Percentiles rank a stretch among this genome's conserved stretches.
These are phyloP conservation scores for Sicyos edulis DNA, from an alignment of 306 rosid genomes.

Conservation along the genomic window DNA sequence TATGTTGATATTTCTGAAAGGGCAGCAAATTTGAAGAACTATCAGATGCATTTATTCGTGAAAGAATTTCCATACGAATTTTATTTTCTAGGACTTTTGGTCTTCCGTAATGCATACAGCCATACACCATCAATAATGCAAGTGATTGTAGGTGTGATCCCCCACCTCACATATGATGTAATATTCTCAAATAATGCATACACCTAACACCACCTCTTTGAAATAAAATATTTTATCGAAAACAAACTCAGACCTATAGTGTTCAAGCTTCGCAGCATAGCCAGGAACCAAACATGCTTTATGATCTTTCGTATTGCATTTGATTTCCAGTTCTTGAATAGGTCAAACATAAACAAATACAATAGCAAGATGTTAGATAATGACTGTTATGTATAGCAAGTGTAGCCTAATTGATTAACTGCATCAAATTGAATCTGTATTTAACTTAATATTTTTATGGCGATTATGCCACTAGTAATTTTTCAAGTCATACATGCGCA, in stretches of 20 bases:
- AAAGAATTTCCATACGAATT: too few relatives aligned
- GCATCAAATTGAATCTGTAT: not conserved
- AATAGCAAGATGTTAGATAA: not conserved
- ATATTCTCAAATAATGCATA: not conserved
- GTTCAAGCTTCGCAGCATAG: not conserved
- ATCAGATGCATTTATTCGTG: too few relatives aligned
- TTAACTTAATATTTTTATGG: not conserved
- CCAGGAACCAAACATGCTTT: not conserved
- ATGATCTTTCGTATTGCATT: not conserved
- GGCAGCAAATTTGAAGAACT: not conserved
- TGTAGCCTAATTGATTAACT: not conserved
- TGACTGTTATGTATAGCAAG: not conserved
- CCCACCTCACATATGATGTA: not conserved
- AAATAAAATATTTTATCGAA: not conserved
- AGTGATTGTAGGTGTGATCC: not conserved
- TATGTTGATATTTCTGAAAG: not conserved
- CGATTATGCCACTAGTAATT: slow-evolving; percentile 14
- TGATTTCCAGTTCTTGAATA: not conserved
- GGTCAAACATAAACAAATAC: not conserved
- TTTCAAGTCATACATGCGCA: slow-evolving; percentile 2
- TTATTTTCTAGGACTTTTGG: not conserved
- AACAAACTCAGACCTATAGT: not conserved
- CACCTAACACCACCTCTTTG: not conserved
- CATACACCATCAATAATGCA: not conserved
- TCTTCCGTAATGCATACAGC: slow-evolving; percentile 7